phyloP scores from a whole-genome alignment of 1,284 basidiomycete species.

The Uromyces viciae-fabae region DNA sequence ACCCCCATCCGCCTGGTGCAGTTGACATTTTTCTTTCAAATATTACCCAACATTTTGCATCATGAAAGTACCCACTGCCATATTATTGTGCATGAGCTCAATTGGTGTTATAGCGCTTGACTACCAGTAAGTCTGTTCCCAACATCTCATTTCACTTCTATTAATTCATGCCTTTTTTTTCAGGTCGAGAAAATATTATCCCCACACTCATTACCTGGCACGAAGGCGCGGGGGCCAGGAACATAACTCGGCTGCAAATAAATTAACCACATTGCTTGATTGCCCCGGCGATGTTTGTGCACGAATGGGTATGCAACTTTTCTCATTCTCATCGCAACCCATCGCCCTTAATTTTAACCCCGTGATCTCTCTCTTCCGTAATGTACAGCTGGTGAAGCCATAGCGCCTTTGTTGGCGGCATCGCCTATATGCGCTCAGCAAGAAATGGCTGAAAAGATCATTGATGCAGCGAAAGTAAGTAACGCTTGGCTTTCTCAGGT shows the following conservation, averaged over 20 bases:
- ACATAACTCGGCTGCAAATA: background rate
- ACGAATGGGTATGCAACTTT: background rate
- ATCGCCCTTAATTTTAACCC: background rate
- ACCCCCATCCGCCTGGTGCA: too few relatives aligned
- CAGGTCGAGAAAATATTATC: too few relatives aligned
- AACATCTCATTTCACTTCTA: too few relatives aligned
- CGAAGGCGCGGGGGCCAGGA: conserved; percentile 17
- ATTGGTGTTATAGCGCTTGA: too few relatives aligned
- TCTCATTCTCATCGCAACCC: background rate
- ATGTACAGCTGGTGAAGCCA: conserved; percentile 18
- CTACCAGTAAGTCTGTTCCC: too few relatives aligned
- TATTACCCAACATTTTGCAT: too few relatives aligned
- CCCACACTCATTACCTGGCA: background rate
- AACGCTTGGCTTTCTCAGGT: too few relatives aligned
- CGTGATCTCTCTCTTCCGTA: background rate
- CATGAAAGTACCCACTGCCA: too few relatives aligned
- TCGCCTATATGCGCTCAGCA: conserved; percentile 31
- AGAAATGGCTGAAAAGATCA: conserved; percentile 31
- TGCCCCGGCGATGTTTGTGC: conserved; percentile 36
- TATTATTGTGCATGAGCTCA: too few relatives aligned
- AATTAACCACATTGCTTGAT: background rate
- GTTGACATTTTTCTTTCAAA: too few relatives aligned
- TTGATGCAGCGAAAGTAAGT: conserved; percentile 35
- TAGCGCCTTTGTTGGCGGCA: conserved; percentile 26
- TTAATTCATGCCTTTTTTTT: too few relatives aligned